Percentiles rank a stretch among this genome's conserved stretches.
These are phyloP conservation scores for Alternaria infectoria DNA, from an alignment of 2,329 filamentous ascomycete species.

Conservation along the genomic window DNA sequence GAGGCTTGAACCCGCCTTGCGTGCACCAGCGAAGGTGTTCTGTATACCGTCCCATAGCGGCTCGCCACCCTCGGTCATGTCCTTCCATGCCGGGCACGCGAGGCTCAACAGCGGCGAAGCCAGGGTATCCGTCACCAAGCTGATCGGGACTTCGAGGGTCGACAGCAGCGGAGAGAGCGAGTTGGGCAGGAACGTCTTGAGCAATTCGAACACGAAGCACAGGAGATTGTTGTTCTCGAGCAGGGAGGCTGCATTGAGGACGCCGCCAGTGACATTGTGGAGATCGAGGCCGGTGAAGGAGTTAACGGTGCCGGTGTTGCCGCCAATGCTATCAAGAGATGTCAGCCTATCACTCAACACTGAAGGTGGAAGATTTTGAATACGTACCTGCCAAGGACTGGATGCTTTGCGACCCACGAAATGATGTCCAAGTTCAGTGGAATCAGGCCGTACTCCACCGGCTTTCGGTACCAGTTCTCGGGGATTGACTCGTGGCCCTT, in stretches of 20 bases:
- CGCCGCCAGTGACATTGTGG: constrained; percentile 29
- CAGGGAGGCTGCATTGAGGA: constrained; percentile 32
- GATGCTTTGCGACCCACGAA: constrained; percentile 19
- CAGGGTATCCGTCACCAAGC: constrained; percentile 25
- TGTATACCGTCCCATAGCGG: constrained; percentile 27
- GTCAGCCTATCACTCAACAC: not conserved
- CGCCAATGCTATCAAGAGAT: constrained; percentile 50
- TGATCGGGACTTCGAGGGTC: constrained; percentile 29
- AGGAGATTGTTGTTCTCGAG: constrained; percentile 50
- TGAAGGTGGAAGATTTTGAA: not conserved
- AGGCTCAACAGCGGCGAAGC: constrained; percentile 28
- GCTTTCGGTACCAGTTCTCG: constrained; percentile 59
- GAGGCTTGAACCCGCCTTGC: constrained; percentile 12
- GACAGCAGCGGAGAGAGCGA: constrained; percentile 37
- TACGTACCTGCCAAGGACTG: constrained; percentile 26
- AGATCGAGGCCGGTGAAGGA: constrained; percentile 56
- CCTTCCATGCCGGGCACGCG: constrained; percentile 32
- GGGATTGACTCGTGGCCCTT: constrained; percentile 61
- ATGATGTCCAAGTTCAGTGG: constrained; percentile 29
- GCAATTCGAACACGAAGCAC: constrained; percentile 46
- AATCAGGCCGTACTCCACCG: constrained; percentile 56
- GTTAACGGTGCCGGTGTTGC: constrained; percentile 60
- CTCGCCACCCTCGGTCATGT: constrained; percentile 21
- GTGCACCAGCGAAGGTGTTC: constrained; percentile 14
- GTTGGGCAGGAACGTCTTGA: constrained; percentile 45